These are phyloP conservation scores for Aspergillus flavus DNA, from an alignment of 2,329 filamentous ascomycete species.

Conservation along the genomic window DNA sequence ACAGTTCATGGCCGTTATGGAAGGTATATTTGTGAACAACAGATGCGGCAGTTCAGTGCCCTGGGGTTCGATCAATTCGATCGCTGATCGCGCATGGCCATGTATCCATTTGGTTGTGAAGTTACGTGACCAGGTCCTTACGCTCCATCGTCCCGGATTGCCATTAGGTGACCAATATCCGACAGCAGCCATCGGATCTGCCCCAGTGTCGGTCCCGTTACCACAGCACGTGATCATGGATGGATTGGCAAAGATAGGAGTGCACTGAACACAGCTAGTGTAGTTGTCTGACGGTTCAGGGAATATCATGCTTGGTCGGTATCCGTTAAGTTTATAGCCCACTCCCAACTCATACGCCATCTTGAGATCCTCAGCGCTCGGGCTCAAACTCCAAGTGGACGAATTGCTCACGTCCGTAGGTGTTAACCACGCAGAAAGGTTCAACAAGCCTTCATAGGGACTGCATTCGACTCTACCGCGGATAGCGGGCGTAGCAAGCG, in stretches of 20 bases:
- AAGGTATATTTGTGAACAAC: neutral
- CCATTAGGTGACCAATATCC: constrained; percentile 4
- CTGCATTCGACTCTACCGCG: constrained; percentile 2
- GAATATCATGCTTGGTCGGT: constrained; percentile 3
- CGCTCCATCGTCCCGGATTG: neutral
- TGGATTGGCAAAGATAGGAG: constrained; percentile 3
- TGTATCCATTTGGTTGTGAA: constrained; percentile 1
- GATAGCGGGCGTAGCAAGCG: neutral
- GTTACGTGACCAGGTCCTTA: neutral
- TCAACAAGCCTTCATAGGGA: neutral
- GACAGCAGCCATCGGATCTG: neutral
- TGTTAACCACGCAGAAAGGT: neutral
- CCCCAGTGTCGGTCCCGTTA: neutral
- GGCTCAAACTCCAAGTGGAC: neutral
- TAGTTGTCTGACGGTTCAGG: constrained; percentile 1
- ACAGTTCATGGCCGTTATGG: constrained; percentile 1
- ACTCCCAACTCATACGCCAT: neutral
- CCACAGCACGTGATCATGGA: neutral
- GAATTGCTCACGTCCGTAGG: neutral
- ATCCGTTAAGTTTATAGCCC: neutral
- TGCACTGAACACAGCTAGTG: neutral
- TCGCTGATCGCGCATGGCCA: neutral
- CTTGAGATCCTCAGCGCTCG: neutral
- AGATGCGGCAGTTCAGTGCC: neutral
- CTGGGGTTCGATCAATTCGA: too few species aligned